These are phyloP conservation scores for Mycena venus DNA, from an alignment of 768 basidiomycete species.

Conservation along the genomic window DNA sequence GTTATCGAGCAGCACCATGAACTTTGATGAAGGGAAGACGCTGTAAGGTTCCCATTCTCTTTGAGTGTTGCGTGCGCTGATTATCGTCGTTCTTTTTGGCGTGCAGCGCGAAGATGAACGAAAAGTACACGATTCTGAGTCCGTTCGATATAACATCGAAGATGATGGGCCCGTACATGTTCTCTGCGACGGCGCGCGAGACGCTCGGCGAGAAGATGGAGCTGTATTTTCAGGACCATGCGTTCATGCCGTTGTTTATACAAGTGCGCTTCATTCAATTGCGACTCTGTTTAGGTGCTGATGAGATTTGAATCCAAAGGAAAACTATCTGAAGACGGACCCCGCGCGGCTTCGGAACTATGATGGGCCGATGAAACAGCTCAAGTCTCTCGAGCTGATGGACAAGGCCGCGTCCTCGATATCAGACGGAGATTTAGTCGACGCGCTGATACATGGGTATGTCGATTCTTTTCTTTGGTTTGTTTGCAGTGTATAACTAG, in stretches of 20 bases:
- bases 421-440: conserved; percentile 95
- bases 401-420: conserved; percentile 92
- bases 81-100: not conserved
- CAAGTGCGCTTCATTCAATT: conserved; percentile 66
- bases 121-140: conserved; percentile 91
- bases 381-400: conserved; percentile 87
- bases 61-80: not conserved
- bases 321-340: conserved; percentile 93
- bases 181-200: conserved; percentile 84
- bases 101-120: conserved; percentile 85
- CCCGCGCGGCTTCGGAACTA: conserved; percentile 72
- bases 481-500: not conserved
- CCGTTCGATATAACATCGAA: conserved; percentile 94
- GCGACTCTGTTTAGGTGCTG: too few species aligned
- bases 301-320: conserved; percentile 57
- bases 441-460: conserved; percentile 93
- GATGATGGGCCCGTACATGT: conserved; percentile 92
- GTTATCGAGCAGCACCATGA: conserved; percentile 83
- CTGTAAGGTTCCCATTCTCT: conserved; percentile 68
- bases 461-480: conserved; percentile 31
- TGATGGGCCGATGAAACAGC: conserved; percentile 70
- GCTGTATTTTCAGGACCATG: conserved; percentile 95
- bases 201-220: conserved; percentile 94
- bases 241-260: conserved; percentile 94
- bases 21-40: conserved; percentile 92